Evolutionary conservation across 2,329 filamentous ascomycete genomes (phyloP), one percentile per base, ranked within the genome.

Genomic region (Exophiala xenobiotica): DNA sequence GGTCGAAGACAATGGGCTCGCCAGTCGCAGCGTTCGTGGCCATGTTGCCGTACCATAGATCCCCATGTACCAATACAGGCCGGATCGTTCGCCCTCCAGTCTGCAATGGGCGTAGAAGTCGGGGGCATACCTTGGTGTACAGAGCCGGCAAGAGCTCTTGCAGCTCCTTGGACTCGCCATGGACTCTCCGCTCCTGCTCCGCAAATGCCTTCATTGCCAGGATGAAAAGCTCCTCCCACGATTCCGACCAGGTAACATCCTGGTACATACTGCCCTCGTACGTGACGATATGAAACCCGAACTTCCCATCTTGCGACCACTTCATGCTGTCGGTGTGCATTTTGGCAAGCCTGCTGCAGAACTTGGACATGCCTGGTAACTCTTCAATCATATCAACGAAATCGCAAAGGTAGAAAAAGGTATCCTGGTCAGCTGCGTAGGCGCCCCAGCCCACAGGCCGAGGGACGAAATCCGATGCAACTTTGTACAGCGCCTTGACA

Each of bases 51-150:
- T 61, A 46, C 66, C 67, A 69, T 2, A 69, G 27, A 46, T 69
- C 63, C 1, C 63, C 63, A 49, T 69, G 66, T 3, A 67, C 48
- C 3, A 69, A 55, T 6, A 48, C 50, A 1, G 67, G 67, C 31
- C 62, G 57, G 8, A 68, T 57, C 8, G 29, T 45, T 19, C 59
- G 49, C 2, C 66, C 67, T 2, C 56, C 63, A 3, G 53, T 64
- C 46, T 70, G 58, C 23, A 70, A 43, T 3, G 68, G 68, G 4
- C 64, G 49, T 3, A 70, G 57, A 3, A 70, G 61, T n/a, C 68
- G 53, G 2, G 68, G 68, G 19, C 70, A 62, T 9, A 69, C 67
- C 26, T 65, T 66, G 1, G 58, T 49, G 11, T 61, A 41, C 16
- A 65, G 44, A 6, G 31, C 45, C 7, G 51, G 29, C 2, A 38